phyloP scores from a whole-genome alignment of 805 yeast genomes.

The Nakazawaea anatomiae region DNA sequence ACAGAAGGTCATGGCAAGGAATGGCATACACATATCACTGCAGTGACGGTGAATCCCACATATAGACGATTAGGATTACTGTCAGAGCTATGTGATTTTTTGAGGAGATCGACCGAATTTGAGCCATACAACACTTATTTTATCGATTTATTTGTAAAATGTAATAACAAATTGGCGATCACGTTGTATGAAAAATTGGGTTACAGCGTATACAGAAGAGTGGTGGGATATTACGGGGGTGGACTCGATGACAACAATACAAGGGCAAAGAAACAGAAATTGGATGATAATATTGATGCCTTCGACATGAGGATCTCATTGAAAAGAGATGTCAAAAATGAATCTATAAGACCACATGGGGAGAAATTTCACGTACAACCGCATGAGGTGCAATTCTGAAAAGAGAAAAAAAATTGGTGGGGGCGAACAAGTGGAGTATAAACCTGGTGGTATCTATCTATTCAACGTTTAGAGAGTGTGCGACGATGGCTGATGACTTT shows the following conservation, averaged over 20 bases:
- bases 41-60: conserved; percentile 81
- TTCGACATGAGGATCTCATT: conserved; percentile 76
- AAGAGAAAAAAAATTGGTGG: background rate
- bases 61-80: conserved; percentile 87
- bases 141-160: conserved; percentile 87
- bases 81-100: conserved; percentile 63
- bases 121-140: conserved; percentile 75
- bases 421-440: background rate
- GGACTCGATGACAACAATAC: conserved; percentile 48
- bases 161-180: conserved; percentile 75
- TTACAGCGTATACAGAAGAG: conserved; percentile 78
- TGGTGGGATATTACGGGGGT: conserved; percentile 67
- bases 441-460: background rate
- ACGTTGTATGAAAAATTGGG: conserved; percentile 83
- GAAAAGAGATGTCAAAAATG: conserved; percentile 46
- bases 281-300: conserved; percentile 74
- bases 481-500: conserved; percentile 1
- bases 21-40: conserved; percentile 97
- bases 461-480: too few relatives aligned
- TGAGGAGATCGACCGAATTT: conserved; percentile 70
- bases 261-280: conserved; percentile 28
- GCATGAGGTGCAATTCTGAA: conserved; percentile 54
- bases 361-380: conserved; percentile 56
- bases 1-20: conserved; percentile 81
- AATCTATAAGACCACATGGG: conserved; percentile 57